A percentile compares a stretch with the other conserved stretches of the same genome.
Evolutionary conservation across 179 eudicot genomes (phyloP).

Genomic region (Silene noctiflora): DNA sequence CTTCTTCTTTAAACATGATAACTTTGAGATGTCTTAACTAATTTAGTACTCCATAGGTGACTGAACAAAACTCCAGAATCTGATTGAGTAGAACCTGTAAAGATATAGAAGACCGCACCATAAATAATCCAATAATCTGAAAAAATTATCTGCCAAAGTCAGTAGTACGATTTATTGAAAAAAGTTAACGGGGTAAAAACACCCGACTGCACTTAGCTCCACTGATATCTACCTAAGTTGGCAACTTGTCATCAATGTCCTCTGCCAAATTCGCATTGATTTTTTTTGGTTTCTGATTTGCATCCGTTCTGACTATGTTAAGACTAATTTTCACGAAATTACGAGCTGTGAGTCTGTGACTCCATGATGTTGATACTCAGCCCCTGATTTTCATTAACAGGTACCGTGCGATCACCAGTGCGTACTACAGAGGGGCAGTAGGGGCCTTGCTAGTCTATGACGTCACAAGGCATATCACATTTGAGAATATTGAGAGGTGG

Average conservation of each 20-base stretch:
- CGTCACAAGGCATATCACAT: slow-evolving; percentile 30
- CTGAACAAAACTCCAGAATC: not conserved
- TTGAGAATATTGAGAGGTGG: slow-evolving; percentile 31
- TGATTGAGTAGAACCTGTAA: not conserved
- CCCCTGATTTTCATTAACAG: not conserved
- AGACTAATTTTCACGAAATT: no score
- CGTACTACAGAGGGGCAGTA: slow-evolving; percentile 34
- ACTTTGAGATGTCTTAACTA: not conserved
- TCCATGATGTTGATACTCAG: no score
- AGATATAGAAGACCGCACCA: not conserved
- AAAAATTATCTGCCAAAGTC: no score
- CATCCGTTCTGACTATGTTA: no score
- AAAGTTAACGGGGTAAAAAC: no score
- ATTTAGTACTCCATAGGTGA: not conserved
- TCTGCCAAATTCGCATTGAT: no score
- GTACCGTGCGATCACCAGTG: slow-evolving; percentile 35
- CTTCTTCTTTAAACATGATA: not conserved
- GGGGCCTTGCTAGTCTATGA: slow-evolving; percentile 32
- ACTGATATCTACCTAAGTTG: no score
- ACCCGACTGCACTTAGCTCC: no score
- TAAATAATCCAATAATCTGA: not conserved
- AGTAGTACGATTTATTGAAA: no score
- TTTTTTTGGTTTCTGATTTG: no score
- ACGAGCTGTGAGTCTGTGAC: no score
- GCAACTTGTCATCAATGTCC: no score